These are phyloP conservation scores for Circinella minor DNA, from an alignment of 371 early-diverging fungal genomes.

Conservation along the genomic window DNA sequence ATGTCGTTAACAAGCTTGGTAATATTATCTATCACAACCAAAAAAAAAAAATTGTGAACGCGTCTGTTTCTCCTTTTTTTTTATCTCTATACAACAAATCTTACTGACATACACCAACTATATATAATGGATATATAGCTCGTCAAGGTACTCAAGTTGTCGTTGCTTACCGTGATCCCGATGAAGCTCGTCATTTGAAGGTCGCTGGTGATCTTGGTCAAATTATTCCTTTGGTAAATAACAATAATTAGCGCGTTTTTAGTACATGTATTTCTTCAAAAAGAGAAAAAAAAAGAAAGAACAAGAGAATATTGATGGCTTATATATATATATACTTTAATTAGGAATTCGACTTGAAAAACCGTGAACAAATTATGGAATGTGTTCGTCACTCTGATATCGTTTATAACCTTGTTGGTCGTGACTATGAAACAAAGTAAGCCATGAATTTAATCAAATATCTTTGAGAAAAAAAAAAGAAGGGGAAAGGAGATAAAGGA, in stretches of 20 bases:
- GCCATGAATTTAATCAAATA: constrained; percentile 1
- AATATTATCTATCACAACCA: constrained; percentile 13
- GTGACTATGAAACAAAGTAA: constrained; percentile 90
- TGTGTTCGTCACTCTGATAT: constrained; percentile 92
- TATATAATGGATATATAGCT: constrained; percentile 23
- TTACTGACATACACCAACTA: too few species aligned
- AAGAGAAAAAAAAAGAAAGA: too few species aligned
- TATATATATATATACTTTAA: not conserved
- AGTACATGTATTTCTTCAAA: too few species aligned
- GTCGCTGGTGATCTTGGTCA: constrained; percentile 95
- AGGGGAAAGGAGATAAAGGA: not conserved
- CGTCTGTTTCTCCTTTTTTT: too few species aligned
- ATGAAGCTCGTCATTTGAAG: constrained; percentile 88
- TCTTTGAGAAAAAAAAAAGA: constrained; percentile 2
- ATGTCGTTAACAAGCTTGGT: constrained; percentile 91
- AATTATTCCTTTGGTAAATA: constrained; percentile 79
- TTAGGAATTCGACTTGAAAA: constrained; percentile 87
- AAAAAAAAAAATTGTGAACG: not conserved
- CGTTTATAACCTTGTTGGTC: constrained; percentile 94
- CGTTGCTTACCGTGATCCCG: constrained; percentile 89
- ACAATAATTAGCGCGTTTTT: not conserved
- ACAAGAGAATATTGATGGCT: not conserved
- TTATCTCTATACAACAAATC: too few species aligned
- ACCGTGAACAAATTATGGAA: constrained; percentile 82
- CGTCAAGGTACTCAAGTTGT: constrained; percentile 89